phyloP scores from a whole-genome alignment of 305 asterid genomes.

The Fraxinus sp. region DNA sequence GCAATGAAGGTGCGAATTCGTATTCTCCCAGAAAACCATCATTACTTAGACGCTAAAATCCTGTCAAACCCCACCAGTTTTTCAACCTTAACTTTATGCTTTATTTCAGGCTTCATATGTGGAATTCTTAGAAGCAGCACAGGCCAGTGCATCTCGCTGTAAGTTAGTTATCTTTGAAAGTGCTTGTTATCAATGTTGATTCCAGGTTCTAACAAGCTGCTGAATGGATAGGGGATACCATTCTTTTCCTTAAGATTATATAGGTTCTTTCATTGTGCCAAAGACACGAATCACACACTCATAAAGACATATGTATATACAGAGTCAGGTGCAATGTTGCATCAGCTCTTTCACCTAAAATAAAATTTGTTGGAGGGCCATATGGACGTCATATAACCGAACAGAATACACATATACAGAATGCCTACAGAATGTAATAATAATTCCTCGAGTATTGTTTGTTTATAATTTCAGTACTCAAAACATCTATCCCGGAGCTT shows the following conservation, averaged over 20 bases:
- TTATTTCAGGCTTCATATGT: constrained; percentile 69
- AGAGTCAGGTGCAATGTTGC: neutral
- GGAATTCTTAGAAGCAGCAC: constrained; percentile 65
- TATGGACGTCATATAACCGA: neutral
- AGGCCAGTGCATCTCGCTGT: constrained; percentile 70
- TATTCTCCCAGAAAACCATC: neutral
- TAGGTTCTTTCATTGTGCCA: neutral
- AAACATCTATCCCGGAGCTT: constrained; percentile 67
- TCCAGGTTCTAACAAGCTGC: neutral
- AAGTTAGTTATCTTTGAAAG: constrained; percentile 32
- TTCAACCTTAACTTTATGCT: constrained; percentile 10
- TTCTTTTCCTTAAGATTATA: neutral
- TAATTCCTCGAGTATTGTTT: neutral
- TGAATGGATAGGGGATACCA: neutral
- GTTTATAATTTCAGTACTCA: constrained; percentile 50
- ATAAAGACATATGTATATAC: neutral
- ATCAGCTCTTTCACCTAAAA: neutral
- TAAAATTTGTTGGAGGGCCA: neutral
- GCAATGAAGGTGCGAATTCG: constrained; percentile 63
- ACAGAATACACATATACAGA: neutral
- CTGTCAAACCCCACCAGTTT: neutral
- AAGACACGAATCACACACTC: neutral
- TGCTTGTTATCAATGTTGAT: neutral
- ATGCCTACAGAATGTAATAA: constrained; percentile 6
- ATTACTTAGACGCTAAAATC: neutral